phyloP scores from a whole-genome alignment of 2,329 filamentous ascomycete species.

The Pyrenophora graminea region DNA sequence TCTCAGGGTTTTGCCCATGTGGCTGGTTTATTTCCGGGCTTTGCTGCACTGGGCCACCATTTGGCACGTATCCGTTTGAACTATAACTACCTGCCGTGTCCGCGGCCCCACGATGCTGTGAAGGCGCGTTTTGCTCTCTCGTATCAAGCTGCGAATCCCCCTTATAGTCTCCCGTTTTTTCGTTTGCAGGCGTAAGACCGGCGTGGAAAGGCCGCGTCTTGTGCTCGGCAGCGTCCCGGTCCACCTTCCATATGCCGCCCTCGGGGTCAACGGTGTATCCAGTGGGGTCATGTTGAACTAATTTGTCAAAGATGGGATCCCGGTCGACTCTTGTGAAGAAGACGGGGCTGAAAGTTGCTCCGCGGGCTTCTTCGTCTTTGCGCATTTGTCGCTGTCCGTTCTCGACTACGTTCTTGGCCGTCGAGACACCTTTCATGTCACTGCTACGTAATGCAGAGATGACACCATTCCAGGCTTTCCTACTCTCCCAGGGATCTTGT shows the following conservation, averaged over 20 bases:
- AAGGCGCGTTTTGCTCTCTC: not conserved
- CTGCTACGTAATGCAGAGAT: conserved; percentile 46
- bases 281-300: conserved; percentile 24
- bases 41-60: conserved; percentile 1
- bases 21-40: not conserved
- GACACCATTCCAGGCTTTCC: conserved; percentile 50
- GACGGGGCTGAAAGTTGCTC: conserved; percentile 45
- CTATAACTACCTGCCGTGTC: too few relatives aligned
- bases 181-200: conserved; percentile 31
- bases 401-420: conserved; percentile 41
- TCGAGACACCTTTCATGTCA: conserved; percentile 47
- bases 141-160: not conserved
- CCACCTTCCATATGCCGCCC: conserved; percentile 41
- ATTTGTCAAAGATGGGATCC: conserved; percentile 33
- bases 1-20: not conserved
- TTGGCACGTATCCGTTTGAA: not conserved
- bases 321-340: conserved; percentile 47
- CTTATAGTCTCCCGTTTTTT: conserved; percentile 2
- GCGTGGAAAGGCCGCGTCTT: conserved; percentile 38
- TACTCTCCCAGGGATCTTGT: conserved; percentile 53
- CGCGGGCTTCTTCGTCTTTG: conserved; percentile 43
- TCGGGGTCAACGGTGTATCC: conserved; percentile 30
- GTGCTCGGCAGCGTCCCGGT: conserved; percentile 27
- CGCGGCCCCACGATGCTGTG: not conserved
- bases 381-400: conserved; percentile 50